A percentile compares a stretch with the other conserved stretches of the same genome.
These are phyloP conservation scores for Tephrocybe sp. DNA, from an alignment of 768 basidiomycete species.

Conservation along the genomic window DNA sequence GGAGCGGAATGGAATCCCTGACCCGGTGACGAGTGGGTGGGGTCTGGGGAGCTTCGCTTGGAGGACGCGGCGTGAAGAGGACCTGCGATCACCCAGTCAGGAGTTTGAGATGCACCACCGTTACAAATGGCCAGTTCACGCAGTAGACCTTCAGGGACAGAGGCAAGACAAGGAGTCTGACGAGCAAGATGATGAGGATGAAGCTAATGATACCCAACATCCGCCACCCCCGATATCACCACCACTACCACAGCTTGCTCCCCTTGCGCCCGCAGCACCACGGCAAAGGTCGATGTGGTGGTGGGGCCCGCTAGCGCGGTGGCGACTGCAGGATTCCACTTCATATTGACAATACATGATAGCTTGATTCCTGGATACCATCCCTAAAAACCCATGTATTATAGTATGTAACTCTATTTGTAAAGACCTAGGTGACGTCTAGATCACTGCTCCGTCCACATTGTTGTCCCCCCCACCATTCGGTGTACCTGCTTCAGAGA, in stretches of 20 bases:
- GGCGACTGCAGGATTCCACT: constrained; percentile 79
- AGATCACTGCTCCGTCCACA: neutral
- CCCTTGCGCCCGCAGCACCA: constrained; percentile 12
- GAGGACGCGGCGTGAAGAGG: constrained; percentile 22
- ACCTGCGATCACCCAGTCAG: constrained; percentile 8
- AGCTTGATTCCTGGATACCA: constrained; percentile 9
- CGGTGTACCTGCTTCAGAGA: constrained; percentile 1
- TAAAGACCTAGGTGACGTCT: neutral
- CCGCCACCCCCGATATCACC: constrained; percentile 13
- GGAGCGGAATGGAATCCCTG: constrained; percentile 36
- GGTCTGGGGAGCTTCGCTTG: constrained; percentile 70
- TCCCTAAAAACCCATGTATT: constrained; percentile 12
- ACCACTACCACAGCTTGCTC: constrained; percentile 5
- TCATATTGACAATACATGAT: constrained; percentile 51
- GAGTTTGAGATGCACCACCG: constrained; percentile 22
- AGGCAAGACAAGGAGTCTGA: neutral
- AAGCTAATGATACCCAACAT: neutral
- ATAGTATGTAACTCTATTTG: constrained; percentile 12
- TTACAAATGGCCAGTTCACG: constrained; percentile 5
- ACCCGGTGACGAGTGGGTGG: constrained; percentile 52
- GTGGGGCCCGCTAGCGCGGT: constrained; percentile 76
- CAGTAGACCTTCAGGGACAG: constrained; percentile 8
- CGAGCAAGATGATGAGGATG: constrained; percentile 3
- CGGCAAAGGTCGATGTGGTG: constrained; percentile 60
- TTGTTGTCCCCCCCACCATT: neutral